phyloP scores from a whole-genome alignment of 129 eudicot species.

The sunflower (Helianthus annuus) region DNA sequence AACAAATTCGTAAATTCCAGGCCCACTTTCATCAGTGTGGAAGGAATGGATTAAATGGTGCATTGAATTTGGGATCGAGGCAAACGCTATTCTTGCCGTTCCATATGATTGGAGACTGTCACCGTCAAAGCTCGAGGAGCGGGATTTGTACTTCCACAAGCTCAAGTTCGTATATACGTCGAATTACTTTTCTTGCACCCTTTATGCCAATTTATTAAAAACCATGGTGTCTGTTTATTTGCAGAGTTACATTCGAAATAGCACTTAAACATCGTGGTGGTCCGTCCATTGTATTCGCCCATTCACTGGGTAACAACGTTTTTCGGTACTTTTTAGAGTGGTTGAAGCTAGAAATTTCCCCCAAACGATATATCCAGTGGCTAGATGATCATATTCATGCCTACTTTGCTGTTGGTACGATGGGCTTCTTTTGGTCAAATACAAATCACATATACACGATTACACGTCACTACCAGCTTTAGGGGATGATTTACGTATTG shows the following conservation, averaged over 20 bases:
- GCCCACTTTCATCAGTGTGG: conserved; percentile 99
- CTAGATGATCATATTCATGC: conserved; percentile 96
- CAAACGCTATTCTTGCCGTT: conserved; percentile 92
- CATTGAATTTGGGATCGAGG: conserved; percentile 93
- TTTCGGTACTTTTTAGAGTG: conserved; percentile 97
- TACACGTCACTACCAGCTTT: not conserved
- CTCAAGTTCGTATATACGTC: conserved; percentile 60
- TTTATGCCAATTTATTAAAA: not conserved
- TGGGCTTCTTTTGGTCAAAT: conserved; percentile 6
- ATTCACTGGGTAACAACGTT: conserved; percentile 94
- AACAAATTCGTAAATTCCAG: conserved; percentile 41
- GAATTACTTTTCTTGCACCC: not conserved
- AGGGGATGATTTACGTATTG: conserved; percentile 18
- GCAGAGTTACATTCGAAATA: conserved; percentile 90
- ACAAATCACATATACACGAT: conserved; percentile 19
- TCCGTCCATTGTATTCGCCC: conserved; percentile 91
- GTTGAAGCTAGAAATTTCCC: conserved; percentile 94
- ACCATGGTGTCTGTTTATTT: conserved; percentile 17
- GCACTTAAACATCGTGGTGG: conserved; percentile 97
- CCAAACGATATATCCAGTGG: conserved; percentile 73
- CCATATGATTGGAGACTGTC: conserved; percentile 98
- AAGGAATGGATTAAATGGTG: conserved; percentile 99
- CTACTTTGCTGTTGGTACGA: conserved; percentile 90
- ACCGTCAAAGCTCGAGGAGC: conserved; percentile 96
- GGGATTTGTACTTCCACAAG: conserved; percentile 95